Evolutionary conservation across 495 filamentous ascomycete species (phyloP).

Genomic region (Aspergillus funiculosus): DNA sequence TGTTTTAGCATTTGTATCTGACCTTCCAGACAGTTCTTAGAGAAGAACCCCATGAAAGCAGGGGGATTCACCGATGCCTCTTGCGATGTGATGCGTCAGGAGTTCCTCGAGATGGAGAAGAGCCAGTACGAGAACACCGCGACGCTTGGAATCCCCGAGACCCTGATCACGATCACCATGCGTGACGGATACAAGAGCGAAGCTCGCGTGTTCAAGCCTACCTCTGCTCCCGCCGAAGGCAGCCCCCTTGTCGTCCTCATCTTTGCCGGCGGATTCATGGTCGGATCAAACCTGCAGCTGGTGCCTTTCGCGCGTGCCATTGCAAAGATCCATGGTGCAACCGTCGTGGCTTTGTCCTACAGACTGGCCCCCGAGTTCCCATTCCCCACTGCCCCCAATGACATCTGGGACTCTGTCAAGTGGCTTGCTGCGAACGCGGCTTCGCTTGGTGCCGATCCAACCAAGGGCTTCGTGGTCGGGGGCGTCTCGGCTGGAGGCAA

Average conservation of each 20-base stretch:
- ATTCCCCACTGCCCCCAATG: conserved; percentile 15
- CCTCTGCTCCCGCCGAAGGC: neutral
- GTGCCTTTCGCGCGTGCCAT: neutral
- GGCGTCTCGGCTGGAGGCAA: conserved; percentile 14
- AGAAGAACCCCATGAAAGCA: neutral
- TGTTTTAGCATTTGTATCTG: no score
- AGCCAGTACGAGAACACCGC: neutral
- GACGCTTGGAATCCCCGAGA: neutral
- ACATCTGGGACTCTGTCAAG: conserved; percentile 17
- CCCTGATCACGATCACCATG: neutral
- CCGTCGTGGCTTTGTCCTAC: conserved; percentile 6
- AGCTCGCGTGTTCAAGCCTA: neutral
- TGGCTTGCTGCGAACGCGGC: conserved; percentile 17
- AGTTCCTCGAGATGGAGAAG: neutral
- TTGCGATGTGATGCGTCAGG: neutral
- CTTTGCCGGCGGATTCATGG: conserved; percentile 5
- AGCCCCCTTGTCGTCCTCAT: conserved; percentile 6
- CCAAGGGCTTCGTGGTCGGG: conserved; percentile 15
- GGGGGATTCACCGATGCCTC: neutral
- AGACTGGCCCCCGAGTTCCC: conserved; percentile 15
- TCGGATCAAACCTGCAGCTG: neutral
- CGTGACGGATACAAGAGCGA: conserved; percentile 6
- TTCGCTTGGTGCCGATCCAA: conserved; percentile 9
- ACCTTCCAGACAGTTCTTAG: neutral
- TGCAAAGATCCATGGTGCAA: neutral